phyloP scores from a whole-genome alignment of 305 asterid genomes.

The Plantago lanceolata region DNA sequence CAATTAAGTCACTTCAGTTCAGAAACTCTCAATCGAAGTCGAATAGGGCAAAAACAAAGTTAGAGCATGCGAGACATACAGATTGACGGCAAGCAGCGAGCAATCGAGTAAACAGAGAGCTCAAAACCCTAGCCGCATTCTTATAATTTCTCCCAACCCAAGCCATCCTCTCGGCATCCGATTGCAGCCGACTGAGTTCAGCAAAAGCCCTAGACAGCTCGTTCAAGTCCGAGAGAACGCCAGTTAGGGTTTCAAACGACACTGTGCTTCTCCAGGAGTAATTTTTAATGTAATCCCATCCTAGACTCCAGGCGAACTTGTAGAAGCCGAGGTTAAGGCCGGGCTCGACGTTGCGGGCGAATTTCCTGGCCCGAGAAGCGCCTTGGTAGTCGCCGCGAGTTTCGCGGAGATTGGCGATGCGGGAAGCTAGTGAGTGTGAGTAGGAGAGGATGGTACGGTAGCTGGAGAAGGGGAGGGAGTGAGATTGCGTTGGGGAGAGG shows the following conservation, averaged over 20 bases:
- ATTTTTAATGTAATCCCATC: conserved; percentile 55
- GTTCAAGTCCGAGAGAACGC: conserved; percentile 46
- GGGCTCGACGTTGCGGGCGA: conserved; percentile 45
- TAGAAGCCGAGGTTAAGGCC: conserved; percentile 54
- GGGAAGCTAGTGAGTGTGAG: conserved; percentile 63
- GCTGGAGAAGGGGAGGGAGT: conserved; percentile 36
- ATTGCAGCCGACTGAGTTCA: conserved; percentile 41
- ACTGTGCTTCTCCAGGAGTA: conserved; percentile 52
- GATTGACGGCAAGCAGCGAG: conserved; percentile 21
- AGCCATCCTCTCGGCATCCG: conserved; percentile 48
- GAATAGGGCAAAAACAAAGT: no score
- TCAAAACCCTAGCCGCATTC: conserved; percentile 38
- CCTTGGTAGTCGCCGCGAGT: conserved; percentile 65
- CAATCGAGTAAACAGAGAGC: conserved; percentile 42
- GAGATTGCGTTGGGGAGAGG: conserved; percentile 25
- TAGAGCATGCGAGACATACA: background rate
- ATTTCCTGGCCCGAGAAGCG: conserved; percentile 46
- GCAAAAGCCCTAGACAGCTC: conserved; percentile 38
- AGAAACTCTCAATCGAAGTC: no score
- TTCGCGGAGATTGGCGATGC: conserved; percentile 65
- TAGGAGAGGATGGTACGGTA: conserved; percentile 54
- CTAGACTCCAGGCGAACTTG: conserved; percentile 46
- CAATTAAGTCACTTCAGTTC: no score
- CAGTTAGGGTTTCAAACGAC: conserved; percentile 38
- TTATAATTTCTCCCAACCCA: conserved; percentile 61